phyloP scores from a whole-genome alignment of 805 yeast species.

The Zygoascus tannicola region DNA sequence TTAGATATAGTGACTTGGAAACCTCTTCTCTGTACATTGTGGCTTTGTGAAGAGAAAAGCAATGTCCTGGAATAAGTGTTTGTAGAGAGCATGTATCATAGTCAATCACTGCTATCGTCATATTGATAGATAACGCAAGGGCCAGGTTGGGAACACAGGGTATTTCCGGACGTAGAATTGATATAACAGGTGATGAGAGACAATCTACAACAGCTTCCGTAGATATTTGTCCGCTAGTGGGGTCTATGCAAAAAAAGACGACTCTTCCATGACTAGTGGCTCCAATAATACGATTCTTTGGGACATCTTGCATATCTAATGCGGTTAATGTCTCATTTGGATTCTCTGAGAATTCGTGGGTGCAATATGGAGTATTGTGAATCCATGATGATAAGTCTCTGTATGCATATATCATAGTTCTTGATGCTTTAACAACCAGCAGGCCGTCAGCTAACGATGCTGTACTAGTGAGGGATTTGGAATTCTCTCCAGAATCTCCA shows the following conservation, averaged over 20 bases:
- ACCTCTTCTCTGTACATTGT: not conserved
- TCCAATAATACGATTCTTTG: no score
- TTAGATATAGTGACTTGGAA: not conserved
- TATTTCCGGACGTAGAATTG: no score
- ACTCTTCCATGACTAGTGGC: no score
- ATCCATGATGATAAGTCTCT: not conserved
- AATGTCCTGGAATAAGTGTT: conserved; percentile 12
- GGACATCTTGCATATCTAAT: no score
- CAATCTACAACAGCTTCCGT: no score
- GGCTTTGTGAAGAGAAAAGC: conserved; percentile 1
- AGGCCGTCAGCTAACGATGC: not conserved
- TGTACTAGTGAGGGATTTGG: not conserved
- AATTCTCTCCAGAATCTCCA: no score
- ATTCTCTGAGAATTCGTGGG: not conserved
- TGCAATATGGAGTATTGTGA: not conserved
- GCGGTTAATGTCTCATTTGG: no score
- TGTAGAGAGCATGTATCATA: conserved; percentile 1
- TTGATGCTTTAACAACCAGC: not conserved
- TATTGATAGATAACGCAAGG: conserved; percentile 9
- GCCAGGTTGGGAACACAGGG: no score
- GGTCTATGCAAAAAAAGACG: no score
- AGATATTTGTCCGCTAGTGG: no score
- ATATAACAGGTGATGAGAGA: no score
- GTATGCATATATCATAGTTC: not conserved
- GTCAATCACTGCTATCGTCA: conserved; percentile 9